Percentiles rank a stretch among this genome's conserved stretches.
These are phyloP conservation scores for Plasmodium chabaudi DNA, from an alignment of 169 alveolate species.

Conservation along the genomic window DNA sequence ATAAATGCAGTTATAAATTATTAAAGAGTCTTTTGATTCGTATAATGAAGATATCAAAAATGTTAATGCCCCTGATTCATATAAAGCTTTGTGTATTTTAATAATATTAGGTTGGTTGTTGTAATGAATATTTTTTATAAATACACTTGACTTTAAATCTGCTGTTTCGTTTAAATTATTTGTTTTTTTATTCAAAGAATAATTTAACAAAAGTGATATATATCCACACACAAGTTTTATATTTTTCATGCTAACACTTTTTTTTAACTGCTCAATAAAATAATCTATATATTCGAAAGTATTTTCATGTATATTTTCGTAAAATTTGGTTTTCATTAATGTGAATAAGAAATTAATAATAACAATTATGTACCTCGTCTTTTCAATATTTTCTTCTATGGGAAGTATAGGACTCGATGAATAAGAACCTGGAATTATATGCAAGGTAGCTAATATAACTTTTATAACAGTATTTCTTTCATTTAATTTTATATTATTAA, in stretches of 20 bases:
- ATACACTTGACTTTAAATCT: conserved; percentile 75
- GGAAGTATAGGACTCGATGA: conserved; percentile 60
- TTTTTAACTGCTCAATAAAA: conserved; percentile 71
- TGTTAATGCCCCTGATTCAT: conserved; percentile 77
- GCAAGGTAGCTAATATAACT: conserved; percentile 61
- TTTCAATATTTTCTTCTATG: conserved; percentile 75
- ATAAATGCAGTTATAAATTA: conserved; percentile 75
- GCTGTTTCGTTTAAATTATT: conserved; percentile 77
- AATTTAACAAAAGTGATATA: conserved; percentile 73
- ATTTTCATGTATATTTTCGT: conserved; percentile 74
- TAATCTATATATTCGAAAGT: conserved; percentile 76
- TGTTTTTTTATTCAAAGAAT: conserved; percentile 76
- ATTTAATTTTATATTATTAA: conserved; percentile 72
- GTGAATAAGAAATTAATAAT: conserved; percentile 76
- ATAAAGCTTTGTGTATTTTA: conserved; percentile 76
- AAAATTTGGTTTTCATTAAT: conserved; percentile 76
- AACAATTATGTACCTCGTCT: conserved; percentile 73
- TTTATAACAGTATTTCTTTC: conserved; percentile 73
- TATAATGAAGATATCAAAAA: conserved; percentile 74
- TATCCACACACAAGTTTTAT: conserved; percentile 76
- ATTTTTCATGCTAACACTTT: conserved; percentile 74
- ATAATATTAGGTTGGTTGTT: conserved; percentile 77
- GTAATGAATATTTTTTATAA: conserved; percentile 76
- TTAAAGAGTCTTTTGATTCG: conserved; percentile 76
- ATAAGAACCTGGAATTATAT: conserved; percentile 73